Conservation (phyloP, 106 monocot species). For the Acorus gramineus region DNA sequence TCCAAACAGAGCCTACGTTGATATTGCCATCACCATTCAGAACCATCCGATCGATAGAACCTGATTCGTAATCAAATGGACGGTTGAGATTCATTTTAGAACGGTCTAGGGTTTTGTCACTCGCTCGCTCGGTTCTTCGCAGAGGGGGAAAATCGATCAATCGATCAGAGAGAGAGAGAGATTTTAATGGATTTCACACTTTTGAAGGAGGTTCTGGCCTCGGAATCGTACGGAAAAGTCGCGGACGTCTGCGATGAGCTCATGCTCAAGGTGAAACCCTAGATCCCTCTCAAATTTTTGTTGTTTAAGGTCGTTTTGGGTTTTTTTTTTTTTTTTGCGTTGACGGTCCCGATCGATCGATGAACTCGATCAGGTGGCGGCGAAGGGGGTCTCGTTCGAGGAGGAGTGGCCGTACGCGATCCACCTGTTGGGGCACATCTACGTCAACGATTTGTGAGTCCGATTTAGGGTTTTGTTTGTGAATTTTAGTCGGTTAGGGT, state of each 20-base stretch:
- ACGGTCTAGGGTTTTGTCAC: too few species aligned
- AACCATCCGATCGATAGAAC: too few species aligned
- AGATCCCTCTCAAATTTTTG: background rate
- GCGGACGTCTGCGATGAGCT: conserved; percentile 85
- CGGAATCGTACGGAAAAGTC: conserved; percentile 48
- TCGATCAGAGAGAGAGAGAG: too few species aligned
- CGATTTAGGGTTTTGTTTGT: background rate
- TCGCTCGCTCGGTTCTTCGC: too few species aligned
- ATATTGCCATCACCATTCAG: too few species aligned
- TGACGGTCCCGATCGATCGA: background rate
- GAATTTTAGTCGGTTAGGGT: background rate
- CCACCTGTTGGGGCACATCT: conserved; percentile 84
- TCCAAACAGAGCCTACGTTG: too few species aligned
- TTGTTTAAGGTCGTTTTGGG: conserved; percentile 10
- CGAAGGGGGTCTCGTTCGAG: conserved; percentile 44
- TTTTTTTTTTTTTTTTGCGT: background rate
- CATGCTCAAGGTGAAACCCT: conserved; percentile 52
- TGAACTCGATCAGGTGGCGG: conserved; percentile 38
- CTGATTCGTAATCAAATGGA: too few species aligned
- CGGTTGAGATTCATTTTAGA: too few species aligned
- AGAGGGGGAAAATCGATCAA: too few species aligned
- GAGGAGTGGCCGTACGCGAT: conserved; percentile 83
- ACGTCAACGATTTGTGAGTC: conserved; percentile 71
- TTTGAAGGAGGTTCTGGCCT: conserved; percentile 46
- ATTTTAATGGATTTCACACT: conserved; percentile 66